phyloP scores from a whole-genome alignment of 345 rosid species.

The Gynandropsis gynandra region DNA sequence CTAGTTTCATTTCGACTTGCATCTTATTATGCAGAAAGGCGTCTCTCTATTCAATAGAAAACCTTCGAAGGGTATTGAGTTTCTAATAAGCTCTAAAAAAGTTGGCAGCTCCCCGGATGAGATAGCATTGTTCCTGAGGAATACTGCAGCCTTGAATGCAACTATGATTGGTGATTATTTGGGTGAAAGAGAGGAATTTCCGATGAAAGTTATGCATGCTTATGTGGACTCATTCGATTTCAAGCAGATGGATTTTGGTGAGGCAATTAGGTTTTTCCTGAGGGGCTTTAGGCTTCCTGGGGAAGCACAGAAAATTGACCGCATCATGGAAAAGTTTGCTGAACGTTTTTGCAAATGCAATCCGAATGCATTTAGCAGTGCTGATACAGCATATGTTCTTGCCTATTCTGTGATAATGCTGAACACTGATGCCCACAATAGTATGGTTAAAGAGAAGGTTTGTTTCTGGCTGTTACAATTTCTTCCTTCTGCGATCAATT shows the following conservation, averaged over 20 bases:
- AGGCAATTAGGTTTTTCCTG: conserved; percentile 84
- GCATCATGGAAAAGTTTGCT: conserved; percentile 96
- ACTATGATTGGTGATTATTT: conserved; percentile 89
- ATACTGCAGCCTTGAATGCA: conserved; percentile 66
- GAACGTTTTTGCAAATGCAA: conserved; percentile 94
- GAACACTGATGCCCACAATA: conserved; percentile 94
- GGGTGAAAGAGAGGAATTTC: conserved; percentile 92
- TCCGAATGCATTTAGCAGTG: conserved; percentile 83
- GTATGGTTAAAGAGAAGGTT: conserved; percentile 96
- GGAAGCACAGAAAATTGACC: conserved; percentile 99
- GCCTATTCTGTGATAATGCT: conserved; percentile 97
- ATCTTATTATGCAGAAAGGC: conserved; percentile 73
- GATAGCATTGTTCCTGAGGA: conserved; percentile 73
- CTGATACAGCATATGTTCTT: conserved; percentile 93
- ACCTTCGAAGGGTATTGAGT: conserved; percentile 87
- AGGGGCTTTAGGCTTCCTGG: conserved; percentile 89
- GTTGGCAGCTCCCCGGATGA: conserved; percentile 74
- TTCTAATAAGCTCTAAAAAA: conserved; percentile 62
- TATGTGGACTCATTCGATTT: conserved; percentile 90
- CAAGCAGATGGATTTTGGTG: conserved; percentile 77
- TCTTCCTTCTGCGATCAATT: conserved; percentile 1
- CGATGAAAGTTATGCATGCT: conserved; percentile 91
- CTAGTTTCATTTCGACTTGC: conserved; percentile 12
- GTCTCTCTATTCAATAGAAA: conserved; percentile 74
- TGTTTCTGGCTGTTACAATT: conserved; percentile 26